A percentile compares a stretch with the other conserved stretches of the same genome.
phyloP scores from a whole-genome alignment of 495 filamentous ascomycete species.

The Daldinia grandis region DNA sequence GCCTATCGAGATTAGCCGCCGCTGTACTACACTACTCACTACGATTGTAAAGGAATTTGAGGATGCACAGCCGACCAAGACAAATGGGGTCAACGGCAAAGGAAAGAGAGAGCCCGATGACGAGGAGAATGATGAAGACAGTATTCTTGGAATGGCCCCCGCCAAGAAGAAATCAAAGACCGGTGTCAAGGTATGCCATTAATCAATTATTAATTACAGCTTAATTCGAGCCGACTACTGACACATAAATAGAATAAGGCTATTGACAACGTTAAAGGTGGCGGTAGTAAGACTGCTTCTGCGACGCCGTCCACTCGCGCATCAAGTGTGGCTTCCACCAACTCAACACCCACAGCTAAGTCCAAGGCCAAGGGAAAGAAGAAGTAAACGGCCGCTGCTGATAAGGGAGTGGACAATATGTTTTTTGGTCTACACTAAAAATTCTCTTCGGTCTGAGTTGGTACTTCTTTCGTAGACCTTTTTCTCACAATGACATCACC shows the following conservation, averaged over 20 bases:
- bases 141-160: slow-evolving; percentile 74
- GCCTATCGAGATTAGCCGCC: slow-evolving; percentile 86
- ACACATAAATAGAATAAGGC: slow-evolving; percentile 64
- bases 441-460: background rate
- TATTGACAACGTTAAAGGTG: slow-evolving; percentile 66
- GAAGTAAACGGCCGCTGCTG: slow-evolving; percentile 46
- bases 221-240: slow-evolving; percentile 20
- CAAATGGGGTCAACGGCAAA: slow-evolving; percentile 73
- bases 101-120: slow-evolving; percentile 76
- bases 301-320: slow-evolving; percentile 62
- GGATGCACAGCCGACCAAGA: slow-evolving; percentile 59
- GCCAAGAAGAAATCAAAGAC: slow-evolving; percentile 91
- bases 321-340: slow-evolving; percentile 60
- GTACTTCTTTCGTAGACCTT: background rate
- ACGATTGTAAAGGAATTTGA: slow-evolving; percentile 96
- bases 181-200: slow-evolving; percentile 67
- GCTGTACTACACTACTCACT: slow-evolving; percentile 92
- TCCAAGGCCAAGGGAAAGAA: slow-evolving; percentile 64
- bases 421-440: background rate
- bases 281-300: slow-evolving; percentile 64
- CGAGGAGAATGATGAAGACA: slow-evolving; percentile 85
- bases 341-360: slow-evolving; percentile 54
- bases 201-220: background rate
- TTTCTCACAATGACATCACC: background rate
- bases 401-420: background rate